Evolutionary conservation across 768 basidiomycete genomes (phyloP), one percentile per base, ranked within the genome.

Genomic region (Boletales sp.): DNA sequence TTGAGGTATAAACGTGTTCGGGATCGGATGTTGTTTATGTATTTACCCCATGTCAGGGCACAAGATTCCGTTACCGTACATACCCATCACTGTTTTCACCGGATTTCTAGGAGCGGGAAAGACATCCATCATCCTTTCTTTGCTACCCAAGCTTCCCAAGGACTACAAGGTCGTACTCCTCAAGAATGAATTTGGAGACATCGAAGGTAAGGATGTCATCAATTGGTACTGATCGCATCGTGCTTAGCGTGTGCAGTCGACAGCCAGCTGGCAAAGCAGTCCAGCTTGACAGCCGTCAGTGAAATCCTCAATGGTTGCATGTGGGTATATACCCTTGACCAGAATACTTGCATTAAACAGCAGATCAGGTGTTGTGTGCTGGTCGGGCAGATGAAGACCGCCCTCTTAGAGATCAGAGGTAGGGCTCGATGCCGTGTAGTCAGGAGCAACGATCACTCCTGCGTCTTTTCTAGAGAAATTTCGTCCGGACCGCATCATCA

Each of bases 301-400:
- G 94, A 97, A 68, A 96, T 97, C 46, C 68, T 94, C 56, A 96
- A 95, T 67, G 94, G 93, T n/a, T 96, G 93, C 78, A 83, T 95
- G 93, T 94, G 58, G 66, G 60, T 54, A 17, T 33, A 17, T 38
- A 15, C 45, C 34, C 15, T 13, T 8, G 17, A 30, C 9, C 10
- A 11, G 35, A 33, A 33, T 30, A 43, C 37, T 19, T n/a, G 8
- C n/a, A 30, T 33, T 52, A 25, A 53, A 28, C 33, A 25, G 39
- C 34, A 31, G 4, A 12, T 14, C 11, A 93, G 91, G 82, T 94
- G 93, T 59, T 94, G 93, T 61, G 88, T 95, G 2, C 81, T 96
- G 34, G 92, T 96, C 17, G 94, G 94, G 2, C 90, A 94, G 63
- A 94, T 97, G 85, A 86, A 94, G 69, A 90, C 74, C 8, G 94